Conservation (phyloP, 2,329 filamentous ascomycete species). For the Diaporthe citri region DNA sequence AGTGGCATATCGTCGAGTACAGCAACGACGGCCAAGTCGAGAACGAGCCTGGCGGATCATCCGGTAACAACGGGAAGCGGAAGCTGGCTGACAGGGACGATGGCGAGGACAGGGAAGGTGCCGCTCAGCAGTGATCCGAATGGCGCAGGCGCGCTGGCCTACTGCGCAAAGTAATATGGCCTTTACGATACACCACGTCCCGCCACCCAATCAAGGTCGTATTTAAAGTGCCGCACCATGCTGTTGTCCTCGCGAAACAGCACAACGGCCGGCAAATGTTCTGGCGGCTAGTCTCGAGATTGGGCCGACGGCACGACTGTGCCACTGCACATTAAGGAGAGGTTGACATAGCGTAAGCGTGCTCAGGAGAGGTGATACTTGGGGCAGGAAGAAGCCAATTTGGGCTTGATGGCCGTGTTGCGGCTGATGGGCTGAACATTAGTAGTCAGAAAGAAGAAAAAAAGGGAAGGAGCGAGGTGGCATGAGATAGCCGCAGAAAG, state of each 20-base stretch:
- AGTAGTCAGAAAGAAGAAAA: neutral
- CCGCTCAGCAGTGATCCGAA: slow-evolving; percentile 11
- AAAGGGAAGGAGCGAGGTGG: neutral
- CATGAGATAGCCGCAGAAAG: neutral
- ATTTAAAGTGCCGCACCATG: neutral
- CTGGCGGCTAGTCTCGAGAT: slow-evolving; percentile 1
- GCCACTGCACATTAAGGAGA: neutral
- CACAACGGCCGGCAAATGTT: neutral
- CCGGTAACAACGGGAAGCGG: slow-evolving; percentile 61
- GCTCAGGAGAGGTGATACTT: neutral
- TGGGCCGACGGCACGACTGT: slow-evolving; percentile 26
- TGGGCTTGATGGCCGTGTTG: neutral
- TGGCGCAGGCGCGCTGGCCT: neutral
- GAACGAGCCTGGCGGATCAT: slow-evolving; percentile 47
- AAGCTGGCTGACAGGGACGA: slow-evolving; percentile 61
- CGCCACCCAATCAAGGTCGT: slow-evolving; percentile 6
- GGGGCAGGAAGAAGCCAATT: neutral
- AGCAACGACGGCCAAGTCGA: slow-evolving; percentile 57
- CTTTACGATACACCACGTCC: slow-evolving; percentile 4
- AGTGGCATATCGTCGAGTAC: slow-evolving; percentile 90
- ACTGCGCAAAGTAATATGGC: slow-evolving; percentile 9
- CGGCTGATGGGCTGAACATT: neutral
- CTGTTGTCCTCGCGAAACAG: slow-evolving; percentile 3
- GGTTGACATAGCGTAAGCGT: neutral
- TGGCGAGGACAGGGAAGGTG: slow-evolving; percentile 37